Base-by-base conservation (phyloP, 148 eudicot species). In the Chenopodium formosanum region DNA sequence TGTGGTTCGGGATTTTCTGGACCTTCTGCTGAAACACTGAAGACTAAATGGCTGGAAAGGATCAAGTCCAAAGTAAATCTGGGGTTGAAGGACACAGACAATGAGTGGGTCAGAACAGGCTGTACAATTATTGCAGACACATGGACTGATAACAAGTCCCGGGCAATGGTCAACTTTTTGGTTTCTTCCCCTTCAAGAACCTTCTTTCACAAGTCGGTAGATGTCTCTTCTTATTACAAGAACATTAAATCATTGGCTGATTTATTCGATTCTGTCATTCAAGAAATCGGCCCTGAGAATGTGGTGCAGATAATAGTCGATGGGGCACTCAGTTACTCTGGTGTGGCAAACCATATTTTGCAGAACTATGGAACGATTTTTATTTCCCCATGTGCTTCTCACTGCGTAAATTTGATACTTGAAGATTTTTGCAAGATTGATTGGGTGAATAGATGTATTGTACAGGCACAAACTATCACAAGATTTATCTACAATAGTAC, bases 181-280 rank as follows among this genome's bases (percentile, higher is more conserved):
- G 92, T 94, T 85, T 92, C 99, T n/a, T 95, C 99, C 31, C 99
- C 99, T n/a, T 89, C 95, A 1, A 85, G 94, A 84, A 92, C 97
- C 70, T 94, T 91, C 82, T 95, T 95, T 82, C 94, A 95, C 88
- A 95, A 92, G 85, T 95, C 99, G 1, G 97, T 94, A 2, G 99
- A 95, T 70, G 94, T 93, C 8, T 92, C 98, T 29, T 86, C 95
- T 0, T 91, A 89, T 84, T 92, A 86, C 83, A 95, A 91, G 87
- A 94, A 88, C 78, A 66, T 79, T 19, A 95, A 94, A 79, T 89
- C 84, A 76, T 85, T 94, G 69, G 88, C 90, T 71, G 98, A 95
- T 87, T 77, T 92, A 50, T 93, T 95, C 80, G 97, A 92, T 84
- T 91, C 98, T 12, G 90, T 94, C 31, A 89, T 95, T 82, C 94